Base-by-base conservation (phyloP, 2,329 filamentous ascomycete genomes). In the Trichoderma sp. region DNA sequence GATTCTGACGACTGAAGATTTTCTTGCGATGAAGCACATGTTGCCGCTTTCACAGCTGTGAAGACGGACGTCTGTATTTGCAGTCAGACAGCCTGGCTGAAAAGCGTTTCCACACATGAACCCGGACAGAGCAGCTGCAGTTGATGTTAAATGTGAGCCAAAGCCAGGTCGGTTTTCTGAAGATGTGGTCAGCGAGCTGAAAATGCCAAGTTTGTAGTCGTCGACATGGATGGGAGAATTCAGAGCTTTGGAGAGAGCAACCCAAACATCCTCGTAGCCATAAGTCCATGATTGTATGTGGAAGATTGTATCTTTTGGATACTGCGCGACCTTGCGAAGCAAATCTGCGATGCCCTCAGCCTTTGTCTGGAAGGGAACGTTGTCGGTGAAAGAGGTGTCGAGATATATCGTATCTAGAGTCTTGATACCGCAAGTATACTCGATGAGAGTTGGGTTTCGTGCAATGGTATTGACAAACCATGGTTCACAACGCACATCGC, bases 201-300 rank as follows among this genome's bases (percentile, higher is more conserved):
- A 97, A 0, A 97, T 83, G 0, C 85, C 80, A 75, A 91, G 83
- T 73, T 94, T 93, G 76, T 97, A 97, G 19, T 87, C 82, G 76
- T 97, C 93, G 3, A 97, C 87, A 74, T 97, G 95, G 2, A 97
- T 87, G 83, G 84, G 86, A 3, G 90, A 90, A 6, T 87, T 80
- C 0, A 97, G 81, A 13, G 89, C 87, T 27, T 89, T 86, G 0
- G 93, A 90, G 0, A 98, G 80, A 0, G 93, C 91, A 70, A 94
- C 83, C 94, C 94, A 97, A 0, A 97, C 93, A 64, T 97, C 92
- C 77, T 98, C 94, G 72, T 97, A 97, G 0, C 85, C 85, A 76
- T 96, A 96, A 0, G 95, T 97, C 94, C 94, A 97, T 0, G 93
- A 88, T 68, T 94, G 88, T 57, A 98, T 86, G 77, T 97, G 92